Evolutionary conservation across 2,329 filamentous ascomycete genomes (phyloP).

Genomic region (Emydomyces testavorans): DNA sequence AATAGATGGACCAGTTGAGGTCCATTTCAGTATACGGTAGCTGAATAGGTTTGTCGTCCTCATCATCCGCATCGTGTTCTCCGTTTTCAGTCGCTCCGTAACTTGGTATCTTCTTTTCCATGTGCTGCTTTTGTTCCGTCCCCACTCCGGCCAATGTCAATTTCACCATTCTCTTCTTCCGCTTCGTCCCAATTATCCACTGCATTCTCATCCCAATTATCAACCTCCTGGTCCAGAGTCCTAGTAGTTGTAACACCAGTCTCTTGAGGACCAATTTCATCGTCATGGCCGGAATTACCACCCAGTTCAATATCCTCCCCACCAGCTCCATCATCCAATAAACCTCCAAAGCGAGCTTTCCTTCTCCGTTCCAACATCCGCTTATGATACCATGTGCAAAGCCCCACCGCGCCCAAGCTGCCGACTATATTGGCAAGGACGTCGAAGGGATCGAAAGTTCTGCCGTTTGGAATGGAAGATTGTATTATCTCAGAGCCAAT

Average conservation of each 20-base stretch:
- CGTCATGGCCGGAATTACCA: constrained; percentile 15
- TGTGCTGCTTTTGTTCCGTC: constrained; percentile 18
- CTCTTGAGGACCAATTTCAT: constrained; percentile 45
- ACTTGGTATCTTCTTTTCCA: constrained; percentile 21
- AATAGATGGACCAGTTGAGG: neutral
- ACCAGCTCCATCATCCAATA: constrained; percentile 42
- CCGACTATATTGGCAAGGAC: constrained; percentile 80
- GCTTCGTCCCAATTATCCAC: constrained; percentile 51
- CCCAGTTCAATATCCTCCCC: constrained; percentile 27
- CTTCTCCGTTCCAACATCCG: constrained; percentile 87
- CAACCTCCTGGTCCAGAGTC: constrained; percentile 67
- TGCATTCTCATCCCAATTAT: constrained; percentile 87
- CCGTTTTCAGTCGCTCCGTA: constrained; percentile 26
- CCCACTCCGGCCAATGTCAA: constrained; percentile 18
- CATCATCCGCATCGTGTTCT: neutral
- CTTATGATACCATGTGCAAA: constrained; percentile 87
- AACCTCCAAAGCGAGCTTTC: constrained; percentile 55
- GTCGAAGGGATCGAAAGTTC: constrained; percentile 66
- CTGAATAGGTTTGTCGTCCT: neutral
- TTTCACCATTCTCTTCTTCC: constrained; percentile 16
- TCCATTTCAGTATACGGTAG: neutral
- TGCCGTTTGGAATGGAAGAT: constrained; percentile 57
- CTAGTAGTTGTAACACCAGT: constrained; percentile 45
- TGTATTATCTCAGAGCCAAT: constrained; percentile 49
- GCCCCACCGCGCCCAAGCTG: constrained; percentile 55